Conservation (phyloP, 306 rosid species). For the Inga leiocalycina region DNA sequence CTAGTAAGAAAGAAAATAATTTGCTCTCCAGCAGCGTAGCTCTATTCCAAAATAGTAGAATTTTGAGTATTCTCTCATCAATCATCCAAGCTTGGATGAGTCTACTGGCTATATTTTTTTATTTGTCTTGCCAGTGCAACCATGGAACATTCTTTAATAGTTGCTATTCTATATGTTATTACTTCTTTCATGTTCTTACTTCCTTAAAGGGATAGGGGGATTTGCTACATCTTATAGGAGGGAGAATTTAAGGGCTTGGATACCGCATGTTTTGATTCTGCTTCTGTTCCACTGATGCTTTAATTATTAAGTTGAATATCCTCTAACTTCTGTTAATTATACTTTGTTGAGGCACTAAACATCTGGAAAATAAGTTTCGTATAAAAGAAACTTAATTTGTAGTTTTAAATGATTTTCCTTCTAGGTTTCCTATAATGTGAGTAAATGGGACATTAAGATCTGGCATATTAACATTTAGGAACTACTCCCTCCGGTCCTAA, state of each 20-base stretch:
- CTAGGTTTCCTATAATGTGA: neutral
- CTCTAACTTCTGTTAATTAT: neutral
- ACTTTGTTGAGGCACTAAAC: neutral
- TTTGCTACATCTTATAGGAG: neutral
- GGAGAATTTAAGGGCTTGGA: neutral
- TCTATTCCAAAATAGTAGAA: neutral
- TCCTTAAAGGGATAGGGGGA: slow-evolving; percentile 8
- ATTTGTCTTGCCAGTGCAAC: slow-evolving; percentile 23
- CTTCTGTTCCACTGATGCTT: neutral
- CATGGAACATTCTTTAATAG: slow-evolving; percentile 2
- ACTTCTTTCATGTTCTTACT: neutral
- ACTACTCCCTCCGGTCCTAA: no score
- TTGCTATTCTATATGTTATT: neutral
- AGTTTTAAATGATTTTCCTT: slow-evolving; percentile 12
- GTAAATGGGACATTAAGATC: no score
- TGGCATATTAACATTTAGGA: neutral
- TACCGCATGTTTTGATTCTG: neutral
- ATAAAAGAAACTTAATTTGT: neutral
- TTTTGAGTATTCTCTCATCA: slow-evolving; percentile 18
- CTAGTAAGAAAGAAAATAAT: slow-evolving; percentile 9
- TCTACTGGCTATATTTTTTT: neutral
- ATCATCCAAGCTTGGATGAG: neutral
- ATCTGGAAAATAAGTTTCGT: slow-evolving; percentile 1
- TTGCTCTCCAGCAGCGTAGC: slow-evolving; percentile 29
- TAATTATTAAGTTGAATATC: neutral